Evolutionary conservation across 495 filamentous ascomycete genomes (phyloP).

Genomic region (Aspergillus avenaceus): DNA sequence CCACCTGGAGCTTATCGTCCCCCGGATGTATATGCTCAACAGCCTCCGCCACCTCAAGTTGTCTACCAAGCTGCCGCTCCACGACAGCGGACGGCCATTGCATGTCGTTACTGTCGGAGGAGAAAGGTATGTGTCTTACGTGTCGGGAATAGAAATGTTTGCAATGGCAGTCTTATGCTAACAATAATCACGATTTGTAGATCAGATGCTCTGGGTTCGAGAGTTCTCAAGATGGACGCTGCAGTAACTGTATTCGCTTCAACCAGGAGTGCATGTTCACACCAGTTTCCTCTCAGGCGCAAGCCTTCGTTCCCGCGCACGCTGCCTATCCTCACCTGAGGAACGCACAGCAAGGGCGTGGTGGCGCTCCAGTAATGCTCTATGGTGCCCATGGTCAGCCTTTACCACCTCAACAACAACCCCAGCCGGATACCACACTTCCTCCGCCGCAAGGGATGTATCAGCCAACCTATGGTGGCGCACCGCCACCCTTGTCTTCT

Average conservation of each 20-base stretch:
- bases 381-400: slow-evolving; percentile 79
- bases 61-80: slow-evolving; percentile 66
- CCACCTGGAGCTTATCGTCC: slow-evolving; percentile 40
- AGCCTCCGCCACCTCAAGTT: slow-evolving; percentile 42
- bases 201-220: slow-evolving; percentile 86
- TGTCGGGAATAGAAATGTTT: not conserved
- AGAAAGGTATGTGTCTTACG: slow-evolving; percentile 59
- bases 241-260: slow-evolving; percentile 75
- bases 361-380: slow-evolving; percentile 44
- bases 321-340: slow-evolving; percentile 62
- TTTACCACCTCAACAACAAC: slow-evolving; percentile 52
- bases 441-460: slow-evolving; percentile 49
- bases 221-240: slow-evolving; percentile 69
- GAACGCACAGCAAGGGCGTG: slow-evolving; percentile 41
- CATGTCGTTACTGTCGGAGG: slow-evolving; percentile 78
- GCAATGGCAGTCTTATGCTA: slow-evolving; percentile 5
- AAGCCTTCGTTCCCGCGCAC: slow-evolving; percentile 80
- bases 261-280: slow-evolving; percentile 86
- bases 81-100: slow-evolving; percentile 76
- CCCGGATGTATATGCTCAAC: slow-evolving; percentile 43
- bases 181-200: slow-evolving; percentile 33
- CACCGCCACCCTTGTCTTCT: slow-evolving; percentile 35
- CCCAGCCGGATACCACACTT: slow-evolving; percentile 42
- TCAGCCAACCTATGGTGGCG: slow-evolving; percentile 36
- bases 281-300: slow-evolving; percentile 75